Conservation (phyloP, 441 rosid genomes). For the Corymbia citriodora region DNA sequence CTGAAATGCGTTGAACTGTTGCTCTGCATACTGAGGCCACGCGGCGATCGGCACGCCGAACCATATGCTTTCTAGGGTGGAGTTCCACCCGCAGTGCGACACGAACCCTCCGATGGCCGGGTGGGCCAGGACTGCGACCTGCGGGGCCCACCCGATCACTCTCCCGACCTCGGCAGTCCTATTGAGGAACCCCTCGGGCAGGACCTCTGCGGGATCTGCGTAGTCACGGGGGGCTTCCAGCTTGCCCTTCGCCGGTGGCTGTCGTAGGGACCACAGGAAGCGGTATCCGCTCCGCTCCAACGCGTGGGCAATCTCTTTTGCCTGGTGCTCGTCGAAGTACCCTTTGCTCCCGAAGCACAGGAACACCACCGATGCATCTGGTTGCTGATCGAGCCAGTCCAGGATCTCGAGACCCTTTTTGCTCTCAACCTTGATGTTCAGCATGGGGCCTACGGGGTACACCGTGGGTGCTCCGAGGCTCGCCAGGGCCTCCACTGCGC, state of each 20-base stretch:
- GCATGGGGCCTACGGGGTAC: background rate
- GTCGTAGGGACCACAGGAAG: conserved; percentile 1
- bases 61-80: background rate
- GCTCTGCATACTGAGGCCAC: conserved; percentile 1
- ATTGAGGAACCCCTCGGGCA: background rate
- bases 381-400: background rate
- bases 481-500: background rate
- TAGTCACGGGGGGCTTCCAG: background rate
- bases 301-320: background rate
- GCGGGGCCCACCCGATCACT: background rate
- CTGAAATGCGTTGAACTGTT: background rate
- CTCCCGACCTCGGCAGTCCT: background rate
- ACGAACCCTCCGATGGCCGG: background rate
- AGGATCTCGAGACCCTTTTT: background rate
- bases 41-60: background rate
- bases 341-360: conserved; percentile 7
- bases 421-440: background rate
- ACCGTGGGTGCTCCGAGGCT: background rate
- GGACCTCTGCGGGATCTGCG: background rate
- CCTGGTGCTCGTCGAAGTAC: background rate
- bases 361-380: background rate
- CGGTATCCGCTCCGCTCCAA: background rate
- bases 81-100: background rate
- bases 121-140: background rate
- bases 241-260: background rate